Evolutionary conservation across 2,329 filamentous ascomycete species (phyloP).

Genomic region (Sarocladium kiliense): DNA sequence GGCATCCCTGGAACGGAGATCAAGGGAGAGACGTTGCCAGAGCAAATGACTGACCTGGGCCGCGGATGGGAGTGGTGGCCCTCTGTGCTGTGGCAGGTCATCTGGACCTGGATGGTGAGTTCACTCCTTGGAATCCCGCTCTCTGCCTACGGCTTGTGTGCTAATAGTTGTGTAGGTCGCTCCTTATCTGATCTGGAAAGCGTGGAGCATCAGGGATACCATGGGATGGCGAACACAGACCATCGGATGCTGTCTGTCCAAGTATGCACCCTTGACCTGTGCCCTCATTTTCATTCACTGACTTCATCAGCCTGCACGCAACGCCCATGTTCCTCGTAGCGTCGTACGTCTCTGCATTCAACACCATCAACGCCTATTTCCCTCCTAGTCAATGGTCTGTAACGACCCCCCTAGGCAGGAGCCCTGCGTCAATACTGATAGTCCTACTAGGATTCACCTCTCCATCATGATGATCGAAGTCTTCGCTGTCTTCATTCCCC

Average conservation of each 20-base stretch:
- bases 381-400: conserved; percentile 47
- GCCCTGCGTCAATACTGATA: too few species aligned
- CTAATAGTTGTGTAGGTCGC: conserved; percentile 28
- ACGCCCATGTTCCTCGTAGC: conserved; percentile 54
- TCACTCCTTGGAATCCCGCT: not conserved
- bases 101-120: conserved; percentile 46
- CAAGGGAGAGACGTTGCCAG: conserved; percentile 25
- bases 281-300: not conserved
- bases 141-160: not conserved
- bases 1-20: conserved; percentile 34
- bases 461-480: conserved; percentile 51
- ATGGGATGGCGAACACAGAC: conserved; percentile 55
- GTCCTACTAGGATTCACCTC: conserved; percentile 33
- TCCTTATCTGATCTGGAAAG: conserved; percentile 45
- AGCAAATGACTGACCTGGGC: conserved; percentile 35
- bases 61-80: conserved; percentile 58
- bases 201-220: conserved; percentile 49
- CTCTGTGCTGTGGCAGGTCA: conserved; percentile 47
- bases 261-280: conserved; percentile 16
- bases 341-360: conserved; percentile 32
- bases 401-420: too few species aligned
- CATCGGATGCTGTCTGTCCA: conserved; percentile 30
- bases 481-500: conserved; percentile 49
- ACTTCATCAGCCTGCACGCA: conserved; percentile 30
- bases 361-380: conserved; percentile 40